Evolutionary conservation across 257 asterid genomes (phyloP), one percentile per base, ranked within the genome.

Genomic region (Petunia axillaris): DNA sequence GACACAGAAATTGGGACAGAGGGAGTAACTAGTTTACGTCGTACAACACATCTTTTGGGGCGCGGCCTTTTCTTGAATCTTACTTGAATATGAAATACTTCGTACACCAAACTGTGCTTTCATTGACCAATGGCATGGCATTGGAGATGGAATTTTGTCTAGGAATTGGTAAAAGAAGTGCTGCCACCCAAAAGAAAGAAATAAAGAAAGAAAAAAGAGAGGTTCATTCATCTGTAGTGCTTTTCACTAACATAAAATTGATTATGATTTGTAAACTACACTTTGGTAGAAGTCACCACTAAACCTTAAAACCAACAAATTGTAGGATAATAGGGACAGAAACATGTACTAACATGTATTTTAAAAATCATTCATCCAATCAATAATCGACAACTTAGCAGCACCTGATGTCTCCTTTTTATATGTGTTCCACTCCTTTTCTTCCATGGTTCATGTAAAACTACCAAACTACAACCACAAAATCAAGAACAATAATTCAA

Each of bases 221-320:
- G 39, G 8, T 41, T 67, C 16, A n/a, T 25, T 25, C 8, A 15
- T n/a, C 11, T 43, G 55, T 67, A 67, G 58, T 50, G 62, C 63
- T 36, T 73, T 50, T 73, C 78, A 50, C 48, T 11, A 1, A 73
- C 35, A 73, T 5, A 3, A 73, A 73, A 73, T 6, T 50, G 55
- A 67, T 67, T n/a, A 43, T 2, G 38, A 41, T 41, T 43, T 16
- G 10, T 67, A 7, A 25, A 43, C 38, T 8, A 41, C 15, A 43
- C n/a, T 68, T 67, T 43, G 1, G 43, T 70, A 48, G 46, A 35
- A 73, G 46, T 13, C 76, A 73, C 62, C 62, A 73, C 6, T 5
- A 10, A 73, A 50, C 78, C 78, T 11, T 50, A 73, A 50, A n/a
- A 73, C 62, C 46, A 50, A 50, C 78, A 73, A 73, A 3, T 25